Percentiles rank a stretch among this genome's conserved stretches.
phyloP scores from a whole-genome alignment of 306 rosid species.

The Vicia villosa region DNA sequence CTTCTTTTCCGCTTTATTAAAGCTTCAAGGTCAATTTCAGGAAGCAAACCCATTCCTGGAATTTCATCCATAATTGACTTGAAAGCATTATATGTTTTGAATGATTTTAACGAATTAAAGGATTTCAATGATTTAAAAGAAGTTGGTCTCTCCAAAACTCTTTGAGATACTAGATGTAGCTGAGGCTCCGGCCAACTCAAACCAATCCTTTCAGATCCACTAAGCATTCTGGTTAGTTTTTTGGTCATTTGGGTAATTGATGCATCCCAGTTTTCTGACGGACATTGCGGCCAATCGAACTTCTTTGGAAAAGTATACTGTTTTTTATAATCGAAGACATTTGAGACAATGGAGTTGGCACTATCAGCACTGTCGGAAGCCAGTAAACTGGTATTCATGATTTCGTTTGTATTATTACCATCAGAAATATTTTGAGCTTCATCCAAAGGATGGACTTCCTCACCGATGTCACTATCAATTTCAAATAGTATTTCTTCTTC shows the following conservation, averaged over 20 bases:
- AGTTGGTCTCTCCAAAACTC: slow-evolving; percentile 63
- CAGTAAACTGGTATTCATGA: slow-evolving; percentile 29
- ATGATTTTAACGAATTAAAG: slow-evolving; percentile 71
- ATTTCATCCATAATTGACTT: slow-evolving; percentile 59
- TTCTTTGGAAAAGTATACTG: slow-evolving; percentile 63
- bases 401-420: slow-evolving; percentile 37
- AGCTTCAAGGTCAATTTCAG: slow-evolving; percentile 82
- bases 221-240: slow-evolving; percentile 72
- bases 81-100: slow-evolving; percentile 62
- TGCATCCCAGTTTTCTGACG: slow-evolving; percentile 44
- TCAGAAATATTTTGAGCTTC: slow-evolving; percentile 51
- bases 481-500: slow-evolving; percentile 83
- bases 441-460: slow-evolving; percentile 81
- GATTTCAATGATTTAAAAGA: slow-evolving; percentile 71
- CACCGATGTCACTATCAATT: slow-evolving; percentile 86
- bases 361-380: slow-evolving; percentile 46
- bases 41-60: slow-evolving; percentile 56
- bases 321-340: slow-evolving; percentile 43
- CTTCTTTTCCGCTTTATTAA: slow-evolving; percentile 80
- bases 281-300: slow-evolving; percentile 53
- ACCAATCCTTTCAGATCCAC: slow-evolving; percentile 92
- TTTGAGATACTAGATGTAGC: slow-evolving; percentile 65
- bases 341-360: slow-evolving; percentile 39
- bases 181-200: slow-evolving; percentile 99
- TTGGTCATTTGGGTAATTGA: slow-evolving; percentile 47